Base-by-base conservation (phyloP, 1,284 basidiomycete species). In the Ceratobasidium theobromae region DNA sequence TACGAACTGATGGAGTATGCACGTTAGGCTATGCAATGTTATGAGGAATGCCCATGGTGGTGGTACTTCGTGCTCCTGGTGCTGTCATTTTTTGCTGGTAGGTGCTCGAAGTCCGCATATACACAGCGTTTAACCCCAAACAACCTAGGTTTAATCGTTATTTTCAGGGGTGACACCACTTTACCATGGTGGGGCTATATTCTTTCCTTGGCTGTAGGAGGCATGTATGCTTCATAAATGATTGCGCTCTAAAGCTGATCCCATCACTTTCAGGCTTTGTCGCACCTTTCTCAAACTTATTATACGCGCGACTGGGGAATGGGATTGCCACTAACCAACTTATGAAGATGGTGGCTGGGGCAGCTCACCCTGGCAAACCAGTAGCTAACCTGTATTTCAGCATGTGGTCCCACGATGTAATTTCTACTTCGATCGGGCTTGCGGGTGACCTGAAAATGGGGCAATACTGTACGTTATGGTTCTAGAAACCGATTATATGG, bases 371-470 rank as follows among this genome's bases (percentile, higher is more conserved):
- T 2, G 86, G 86, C 23, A 79, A 80, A 66, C 86, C 86, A 1
- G 82, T 87, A 5, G 86, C 85, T 6, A 87, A 87, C 73, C 80
- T 86, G 64, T 86, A 86, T 71, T 83, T 84, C 25, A 68, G 72
- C 11, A 69, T 74, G 68, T 68, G 82, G 74, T 41, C 66, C 16
- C 51, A 85, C 69, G 83, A 84, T 69, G 81, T 84, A 41, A 76
- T 85, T 2, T 72, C 76, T 0, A 82, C 79, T n/a, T 82, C 82
- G 3, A 80, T 85, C 66, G 72, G 74, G 57, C 74, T 85, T 69
- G 79, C 81, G 28, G 73, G 80, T 68, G 81, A 90, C 72, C 78
- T 91, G 53, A 91, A 91, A 76, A 79, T 91, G 69, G 88, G 87
- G 1, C 87, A 90, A 72, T 90, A 91, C 76, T 75, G 68, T 68